Conservation (phyloP, 345 rosid genomes). For the Gossypium mustelinum region DNA sequence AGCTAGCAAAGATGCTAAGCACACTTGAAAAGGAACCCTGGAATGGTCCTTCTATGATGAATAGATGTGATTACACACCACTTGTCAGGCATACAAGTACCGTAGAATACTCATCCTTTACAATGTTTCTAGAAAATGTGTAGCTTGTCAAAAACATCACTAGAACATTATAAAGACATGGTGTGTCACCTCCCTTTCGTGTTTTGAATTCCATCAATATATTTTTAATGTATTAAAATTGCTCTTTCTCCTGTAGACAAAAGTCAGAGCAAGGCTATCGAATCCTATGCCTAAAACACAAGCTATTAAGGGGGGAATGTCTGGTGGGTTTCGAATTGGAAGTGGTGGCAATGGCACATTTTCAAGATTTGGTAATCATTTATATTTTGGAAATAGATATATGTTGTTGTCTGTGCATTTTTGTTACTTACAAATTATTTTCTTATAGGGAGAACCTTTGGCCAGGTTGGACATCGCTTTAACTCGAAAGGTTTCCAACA, state of each 20-base stretch:
- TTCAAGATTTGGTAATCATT: slow-evolving; percentile 48
- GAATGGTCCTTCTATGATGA: neutral
- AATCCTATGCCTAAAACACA: slow-evolving; percentile 73
- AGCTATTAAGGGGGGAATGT: slow-evolving; percentile 65
- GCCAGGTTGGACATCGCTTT: slow-evolving; percentile 35
- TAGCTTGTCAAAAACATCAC: neutral
- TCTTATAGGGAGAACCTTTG: slow-evolving; percentile 43
- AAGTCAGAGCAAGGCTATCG: slow-evolving; percentile 58
- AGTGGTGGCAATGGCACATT: slow-evolving; percentile 27
- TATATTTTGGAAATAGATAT: neutral
- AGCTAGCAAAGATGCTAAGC: neutral
- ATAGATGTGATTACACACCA: neutral
- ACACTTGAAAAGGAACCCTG: neutral
- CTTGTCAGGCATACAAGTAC: neutral
- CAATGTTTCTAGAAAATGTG: neutral
- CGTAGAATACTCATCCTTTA: neutral
- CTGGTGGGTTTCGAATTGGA: slow-evolving; percentile 60
- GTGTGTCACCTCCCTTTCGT: neutral
- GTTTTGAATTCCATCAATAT: neutral
- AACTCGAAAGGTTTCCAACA: slow-evolving; percentile 35
- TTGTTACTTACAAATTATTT: slow-evolving; percentile 13
- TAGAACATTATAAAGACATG: neutral
- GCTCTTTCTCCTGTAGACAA: slow-evolving; percentile 28
- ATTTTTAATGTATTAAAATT: neutral
- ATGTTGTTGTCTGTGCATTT: slow-evolving; percentile 11